Evolutionary conservation across 805 yeast species (phyloP), one percentile per base, ranked within the genome.

Genomic region (Kuraishia hungarica): DNA sequence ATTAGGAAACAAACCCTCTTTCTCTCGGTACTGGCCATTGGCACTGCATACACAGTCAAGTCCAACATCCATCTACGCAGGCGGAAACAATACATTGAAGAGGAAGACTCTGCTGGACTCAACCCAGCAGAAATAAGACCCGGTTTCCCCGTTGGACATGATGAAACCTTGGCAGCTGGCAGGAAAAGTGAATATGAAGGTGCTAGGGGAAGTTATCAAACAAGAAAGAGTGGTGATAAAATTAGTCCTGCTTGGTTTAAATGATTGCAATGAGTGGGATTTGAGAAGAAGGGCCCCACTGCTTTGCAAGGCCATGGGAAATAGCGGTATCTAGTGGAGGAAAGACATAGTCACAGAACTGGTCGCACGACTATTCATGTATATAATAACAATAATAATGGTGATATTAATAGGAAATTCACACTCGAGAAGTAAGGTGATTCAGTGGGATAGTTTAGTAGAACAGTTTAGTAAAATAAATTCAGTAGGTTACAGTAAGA

Each of bases 171-270:
- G 23, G 50, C 62, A 23, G 71, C 68, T 22, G 62, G 68, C 50
- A 71, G 91, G 58, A 82, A 82, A 58, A 80, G 86, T 54, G 82
- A 79, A 61, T 87, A 77, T 63, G 88, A 84, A 60, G 93, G 91
- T 4, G 75, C 86, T 0, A 89, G 89, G 0, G 72, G 72, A 54
- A 79, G 88, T 51, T 84, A 83, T 55, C 66, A 58, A 91, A 67
- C 72, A 51, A 60, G 73, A 46, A 67, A 68, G 56, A 64, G 64
- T 49, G 75, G 75, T 39, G 74, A 71, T 59, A 70, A 69, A 54
- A 67, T 71, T 51, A 61, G 60, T 39, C 57, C 53, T 15, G 20
- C 24, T 39, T 62, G 66, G 59, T 60, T 57, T 29, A 24, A 39
- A 20, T 35, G 23, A 53, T 51, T 22, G 11, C n/a, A n/a, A n/a